Conservation (phyloP, 2,329 filamentous ascomycete species). For the Aureobasidium musti region DNA sequence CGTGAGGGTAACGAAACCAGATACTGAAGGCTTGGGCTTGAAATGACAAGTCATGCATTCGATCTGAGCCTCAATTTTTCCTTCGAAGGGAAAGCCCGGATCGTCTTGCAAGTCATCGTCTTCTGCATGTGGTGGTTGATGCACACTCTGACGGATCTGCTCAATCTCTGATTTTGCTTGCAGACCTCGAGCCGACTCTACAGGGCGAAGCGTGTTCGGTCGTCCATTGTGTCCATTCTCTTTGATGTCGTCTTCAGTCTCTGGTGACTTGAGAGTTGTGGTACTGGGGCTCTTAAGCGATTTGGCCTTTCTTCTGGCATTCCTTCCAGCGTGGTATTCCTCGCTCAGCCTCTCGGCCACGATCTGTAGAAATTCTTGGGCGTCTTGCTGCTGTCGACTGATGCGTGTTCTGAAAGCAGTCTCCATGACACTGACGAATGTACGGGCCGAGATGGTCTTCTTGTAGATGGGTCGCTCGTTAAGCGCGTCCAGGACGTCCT, state of each 20-base stretch:
- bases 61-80: conserved; percentile 89
- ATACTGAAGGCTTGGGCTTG: conserved; percentile 79
- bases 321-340: conserved; percentile 83
- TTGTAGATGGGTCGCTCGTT: conserved; percentile 92
- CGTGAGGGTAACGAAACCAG: conserved; percentile 88
- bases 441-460: conserved; percentile 87
- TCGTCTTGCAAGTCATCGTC: conserved; percentile 44
- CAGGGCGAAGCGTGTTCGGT: neutral
- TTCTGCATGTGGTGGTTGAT: conserved; percentile 31
- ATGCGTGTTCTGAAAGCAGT: conserved; percentile 85
- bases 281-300: conserved; percentile 29
- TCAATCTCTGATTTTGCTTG: conserved; percentile 23
- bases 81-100: conserved; percentile 87
- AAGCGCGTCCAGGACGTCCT: conserved; percentile 86
- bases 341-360: conserved; percentile 90
- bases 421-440: conserved; percentile 82
- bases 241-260: neutral
- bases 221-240: neutral
- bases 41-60: conserved; percentile 89
- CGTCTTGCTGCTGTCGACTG: conserved; percentile 93
- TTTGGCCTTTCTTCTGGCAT: conserved; percentile 65
- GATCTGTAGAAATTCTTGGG: conserved; percentile 94
- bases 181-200: conserved; percentile 19
- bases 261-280: neutral
- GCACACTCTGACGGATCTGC: conserved; percentile 19